Conservation (phyloP, 2,329 filamentous ascomycete genomes). For the Diplodia corticola region DNA sequence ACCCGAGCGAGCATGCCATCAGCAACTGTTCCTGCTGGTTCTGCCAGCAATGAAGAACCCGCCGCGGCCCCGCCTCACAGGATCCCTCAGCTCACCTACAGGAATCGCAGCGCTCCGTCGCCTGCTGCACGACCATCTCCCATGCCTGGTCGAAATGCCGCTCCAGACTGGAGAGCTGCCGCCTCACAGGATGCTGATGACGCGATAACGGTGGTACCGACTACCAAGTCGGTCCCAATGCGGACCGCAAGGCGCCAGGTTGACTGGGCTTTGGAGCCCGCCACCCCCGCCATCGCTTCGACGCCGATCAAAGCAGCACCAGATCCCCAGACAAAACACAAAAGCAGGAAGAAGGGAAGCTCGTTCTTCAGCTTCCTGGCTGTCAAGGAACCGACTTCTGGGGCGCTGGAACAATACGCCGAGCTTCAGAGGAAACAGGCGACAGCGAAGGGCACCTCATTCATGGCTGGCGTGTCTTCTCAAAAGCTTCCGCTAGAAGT, state of each 20-base stretch:
- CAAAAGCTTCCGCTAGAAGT: conserved; percentile 51
- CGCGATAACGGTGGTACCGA: conserved; percentile 6
- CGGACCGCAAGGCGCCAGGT: neutral
- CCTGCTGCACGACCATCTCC: neutral
- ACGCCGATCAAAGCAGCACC: neutral
- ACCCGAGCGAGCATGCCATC: neutral
- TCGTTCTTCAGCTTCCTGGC: conserved; percentile 48
- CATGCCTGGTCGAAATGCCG: neutral
- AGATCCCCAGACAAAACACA: neutral
- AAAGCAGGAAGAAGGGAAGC: conserved; percentile 30
- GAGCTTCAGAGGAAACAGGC: conserved; percentile 40
- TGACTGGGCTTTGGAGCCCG: conserved; percentile 1
- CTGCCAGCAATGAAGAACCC: neutral
- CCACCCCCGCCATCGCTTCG: neutral
- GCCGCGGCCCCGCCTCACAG: neutral
- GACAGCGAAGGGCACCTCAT: conserved; percentile 26
- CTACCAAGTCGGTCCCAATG: neutral
- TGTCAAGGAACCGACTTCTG: conserved; percentile 51
- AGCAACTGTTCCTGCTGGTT: neutral
- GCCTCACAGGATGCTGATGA: neutral
- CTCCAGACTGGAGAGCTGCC: neutral
- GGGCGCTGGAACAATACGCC: conserved; percentile 49
- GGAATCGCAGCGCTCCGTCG: conserved; percentile 8
- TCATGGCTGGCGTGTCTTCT: conserved; percentile 41
- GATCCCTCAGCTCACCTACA: conserved; percentile 20